Percentiles rank a stretch among this genome's conserved stretches.
These are phyloP conservation scores for Isoetes taiwanensis DNA, from an alignment of 75 land plant species.

Conservation along the genomic window DNA sequence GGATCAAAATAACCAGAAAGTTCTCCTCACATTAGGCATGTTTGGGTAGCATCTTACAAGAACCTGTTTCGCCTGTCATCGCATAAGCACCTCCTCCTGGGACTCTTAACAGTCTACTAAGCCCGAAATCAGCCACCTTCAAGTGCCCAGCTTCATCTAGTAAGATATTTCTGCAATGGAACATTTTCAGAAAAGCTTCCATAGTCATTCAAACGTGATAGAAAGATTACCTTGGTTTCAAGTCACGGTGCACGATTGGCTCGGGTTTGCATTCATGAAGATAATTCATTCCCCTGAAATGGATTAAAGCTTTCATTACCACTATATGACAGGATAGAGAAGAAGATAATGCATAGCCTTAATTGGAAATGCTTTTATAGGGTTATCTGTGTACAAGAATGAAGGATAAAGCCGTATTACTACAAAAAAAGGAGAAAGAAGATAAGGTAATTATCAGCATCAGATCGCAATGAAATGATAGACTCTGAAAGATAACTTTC, in stretches of 20 bases:
- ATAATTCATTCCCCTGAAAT: constrained; percentile 56
- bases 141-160: constrained; percentile 73
- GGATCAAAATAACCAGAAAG: no score
- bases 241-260: constrained; percentile 45
- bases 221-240: constrained; percentile 49
- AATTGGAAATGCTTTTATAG: no score
- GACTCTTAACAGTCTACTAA: constrained; percentile 24
- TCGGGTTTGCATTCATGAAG: constrained; percentile 48
- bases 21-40: no score
- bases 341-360: no score
- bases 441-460: no score
- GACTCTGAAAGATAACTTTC: neutral
- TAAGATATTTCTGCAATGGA: constrained; percentile 69
- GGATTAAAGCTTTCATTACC: no score
- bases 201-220: neutral
- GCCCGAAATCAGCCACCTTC: constrained; percentile 90
- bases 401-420: no score
- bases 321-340: no score
- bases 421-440: no score
- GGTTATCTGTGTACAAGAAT: no score
- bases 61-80: constrained; percentile 11
- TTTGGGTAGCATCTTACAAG: no score
- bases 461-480: neutral
- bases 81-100: constrained; percentile 19
- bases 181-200: neutral